Conservation (phyloP, 176 grass and related monocot genomes). For the Melocanna baccifera region DNA sequence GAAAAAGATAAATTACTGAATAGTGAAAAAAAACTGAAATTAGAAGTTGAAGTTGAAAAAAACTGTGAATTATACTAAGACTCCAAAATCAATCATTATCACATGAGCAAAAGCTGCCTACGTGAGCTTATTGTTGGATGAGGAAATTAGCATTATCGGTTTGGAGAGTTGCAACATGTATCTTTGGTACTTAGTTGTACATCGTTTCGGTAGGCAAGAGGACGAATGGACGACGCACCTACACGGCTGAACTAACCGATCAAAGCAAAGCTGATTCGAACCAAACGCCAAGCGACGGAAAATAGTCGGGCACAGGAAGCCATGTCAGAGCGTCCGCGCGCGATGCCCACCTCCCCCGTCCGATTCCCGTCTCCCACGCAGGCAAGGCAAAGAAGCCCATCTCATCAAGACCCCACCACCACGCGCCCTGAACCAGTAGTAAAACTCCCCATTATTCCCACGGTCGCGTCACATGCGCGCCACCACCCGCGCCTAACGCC, state of each 20-base stretch:
- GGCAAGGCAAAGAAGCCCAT: background rate
- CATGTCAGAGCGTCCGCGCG: background rate
- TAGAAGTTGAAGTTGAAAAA: no score
- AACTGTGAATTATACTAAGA: no score
- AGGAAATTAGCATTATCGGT: background rate
- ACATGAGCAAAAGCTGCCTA: background rate
- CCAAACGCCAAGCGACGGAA: background rate
- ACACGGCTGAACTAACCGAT: background rate
- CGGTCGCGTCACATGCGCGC: background rate
- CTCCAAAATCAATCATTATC: no score
- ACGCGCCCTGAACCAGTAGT: background rate
- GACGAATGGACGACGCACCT: background rate
- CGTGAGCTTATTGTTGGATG: background rate
- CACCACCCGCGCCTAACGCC: background rate
- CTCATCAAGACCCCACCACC: no score
- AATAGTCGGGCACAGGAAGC: no score
- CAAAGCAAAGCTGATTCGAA: background rate
- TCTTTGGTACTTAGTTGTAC: background rate
- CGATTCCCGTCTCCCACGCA: background rate
- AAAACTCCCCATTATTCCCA: background rate
- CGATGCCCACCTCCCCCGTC: background rate
- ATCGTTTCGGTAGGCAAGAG: background rate
- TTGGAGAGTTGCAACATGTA: background rate
- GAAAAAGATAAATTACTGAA: no score
- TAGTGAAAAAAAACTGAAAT: no score